Evolutionary conservation across 2,329 filamentous ascomycete genomes (phyloP), one percentile per base, ranked within the genome.

Genomic region (Diplodia scrobiculata): DNA sequence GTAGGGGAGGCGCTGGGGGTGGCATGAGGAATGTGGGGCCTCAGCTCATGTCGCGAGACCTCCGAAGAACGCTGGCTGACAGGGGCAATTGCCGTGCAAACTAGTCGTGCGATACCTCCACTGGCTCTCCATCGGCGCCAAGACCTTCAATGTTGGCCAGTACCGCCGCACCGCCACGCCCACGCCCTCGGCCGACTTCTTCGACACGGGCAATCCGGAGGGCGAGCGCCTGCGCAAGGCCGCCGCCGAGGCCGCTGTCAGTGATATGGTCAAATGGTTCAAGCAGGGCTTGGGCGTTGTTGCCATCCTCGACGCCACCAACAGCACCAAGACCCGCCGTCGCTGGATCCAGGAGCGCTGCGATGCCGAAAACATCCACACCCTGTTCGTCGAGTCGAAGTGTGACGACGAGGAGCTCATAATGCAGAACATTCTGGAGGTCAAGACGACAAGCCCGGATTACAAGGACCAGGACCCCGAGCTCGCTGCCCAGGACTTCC

Each of bases 371-470:
- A 88, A 88, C 65, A 89, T 98, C 68, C 92, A 97, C 75, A 93
- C 96, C 10, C 82, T 99, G 55, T 99, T 96, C 72, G 95, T 99
- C 55, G 95, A 99, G 82, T 96, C 91, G 72, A 96, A 95, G 76
- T 99, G 95, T 77, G 94, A 99, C 75, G 89, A 97, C 71, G 93
- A 98, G 77, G 90, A 94, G 52, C 82, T 98, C 70, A 97, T 99
- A 80, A 97, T 97, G 92, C 91, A 89, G 82, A 99, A 99, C 78
- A 97, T 99, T 71, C 87, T 93, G 70, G 93, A 97, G 75, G 95
- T 99, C 74, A 99, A 99, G 84, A 94, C 92, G 1, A 96, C 92
- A 29, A 96, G 91, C 66, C 95, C 95, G 1, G 95, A 99, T 79
- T 99, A 99, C 77, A 83, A 88, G 67, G 95, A 93, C 65, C 92